Percentiles rank a stretch among this genome's conserved stretches.
phyloP scores from a whole-genome alignment of 192 early-diverging fungal genomes.

The Funneliformis geosporum region DNA sequence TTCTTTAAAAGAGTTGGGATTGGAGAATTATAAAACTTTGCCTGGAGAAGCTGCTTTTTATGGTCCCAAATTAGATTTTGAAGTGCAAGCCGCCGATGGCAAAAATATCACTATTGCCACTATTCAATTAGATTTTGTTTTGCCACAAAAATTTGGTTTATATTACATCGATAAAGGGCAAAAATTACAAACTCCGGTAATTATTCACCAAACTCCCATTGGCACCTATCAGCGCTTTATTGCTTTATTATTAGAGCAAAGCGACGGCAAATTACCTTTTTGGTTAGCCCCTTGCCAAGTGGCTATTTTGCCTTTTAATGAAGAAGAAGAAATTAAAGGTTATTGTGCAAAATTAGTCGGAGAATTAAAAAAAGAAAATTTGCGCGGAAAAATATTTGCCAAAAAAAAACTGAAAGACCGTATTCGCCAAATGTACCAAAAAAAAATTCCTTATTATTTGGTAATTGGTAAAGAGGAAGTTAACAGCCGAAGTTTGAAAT shows the following conservation, averaged over 20 bases:
- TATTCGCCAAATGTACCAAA: background rate
- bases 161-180: no score
- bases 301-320: background rate
- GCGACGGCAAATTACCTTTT: constrained; percentile 1
- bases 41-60: no score
- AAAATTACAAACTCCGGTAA: background rate
- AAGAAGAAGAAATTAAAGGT: background rate
- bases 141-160: no score
- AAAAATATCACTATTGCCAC: no score
- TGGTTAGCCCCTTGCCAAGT: constrained; percentile 3
- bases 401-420: background rate
- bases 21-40: no score
- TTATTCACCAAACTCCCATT: background rate
- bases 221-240: constrained; percentile 15
- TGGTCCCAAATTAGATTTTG: no score
- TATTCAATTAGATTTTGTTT: no score
- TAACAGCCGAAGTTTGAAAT: background rate
- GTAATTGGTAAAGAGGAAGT: background rate
- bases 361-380: background rate
- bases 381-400: background rate
- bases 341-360: background rate
- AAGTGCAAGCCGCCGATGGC: no score
- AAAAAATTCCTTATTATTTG: constrained; percentile 13
- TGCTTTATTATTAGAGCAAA: constrained; percentile 32
- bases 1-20: no score